Evolutionary conservation across 371 early-diverging fungal species (phyloP).

Genomic region (Mucor circinelloides): DNA sequence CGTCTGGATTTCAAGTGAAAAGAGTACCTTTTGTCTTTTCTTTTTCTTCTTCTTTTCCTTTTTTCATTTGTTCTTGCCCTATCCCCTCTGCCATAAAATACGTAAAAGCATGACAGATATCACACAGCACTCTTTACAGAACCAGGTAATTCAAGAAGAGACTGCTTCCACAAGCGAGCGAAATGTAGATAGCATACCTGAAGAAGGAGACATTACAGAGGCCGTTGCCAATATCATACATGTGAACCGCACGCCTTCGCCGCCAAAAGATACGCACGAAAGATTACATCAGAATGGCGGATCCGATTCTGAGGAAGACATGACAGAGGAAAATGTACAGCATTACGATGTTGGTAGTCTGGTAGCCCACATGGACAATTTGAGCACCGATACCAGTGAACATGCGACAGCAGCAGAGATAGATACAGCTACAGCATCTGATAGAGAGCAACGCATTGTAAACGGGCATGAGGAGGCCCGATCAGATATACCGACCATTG

Average conservation of each 20-base stretch:
- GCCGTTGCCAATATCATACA: neutral
- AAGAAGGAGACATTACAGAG: slow-evolving; percentile 10
- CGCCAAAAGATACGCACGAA: neutral
- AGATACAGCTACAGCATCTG: neutral
- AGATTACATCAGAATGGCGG: neutral
- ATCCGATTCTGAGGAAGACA: slow-evolving; percentile 22
- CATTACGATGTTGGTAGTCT: neutral
- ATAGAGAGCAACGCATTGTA: neutral
- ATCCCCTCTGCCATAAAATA: neutral
- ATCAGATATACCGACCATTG: neutral
- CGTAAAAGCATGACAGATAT: neutral
- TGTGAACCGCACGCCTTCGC: neutral
- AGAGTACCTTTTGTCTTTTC: neutral
- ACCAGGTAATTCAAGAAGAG: neutral
- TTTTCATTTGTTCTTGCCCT: neutral
- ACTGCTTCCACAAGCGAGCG: neutral
- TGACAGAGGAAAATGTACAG: slow-evolving; percentile 14
- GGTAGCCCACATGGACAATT: neutral
- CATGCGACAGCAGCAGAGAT: neutral
- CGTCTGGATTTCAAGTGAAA: neutral
- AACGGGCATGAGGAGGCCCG: neutral
- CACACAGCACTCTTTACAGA: neutral
- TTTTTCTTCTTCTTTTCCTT: neutral
- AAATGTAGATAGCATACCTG: neutral
- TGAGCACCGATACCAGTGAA: neutral